Base-by-base conservation (phyloP, 129 eudicot species). In the Pseudognaphalium luteoalbum region DNA sequence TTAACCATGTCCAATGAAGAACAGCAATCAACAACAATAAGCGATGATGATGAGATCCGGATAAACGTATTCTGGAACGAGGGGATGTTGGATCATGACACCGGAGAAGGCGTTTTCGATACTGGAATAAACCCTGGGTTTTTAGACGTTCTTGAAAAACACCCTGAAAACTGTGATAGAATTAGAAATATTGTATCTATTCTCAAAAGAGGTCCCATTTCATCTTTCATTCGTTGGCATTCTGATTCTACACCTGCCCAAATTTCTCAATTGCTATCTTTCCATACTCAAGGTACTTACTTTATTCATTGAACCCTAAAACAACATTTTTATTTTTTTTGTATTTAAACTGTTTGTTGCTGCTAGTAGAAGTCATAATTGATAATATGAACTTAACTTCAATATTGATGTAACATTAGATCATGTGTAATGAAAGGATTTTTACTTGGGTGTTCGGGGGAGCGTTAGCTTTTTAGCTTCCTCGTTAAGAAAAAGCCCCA, bases 161-260 rank as follows among this genome's bases (percentile, higher is more conserved):
- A 94, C 87, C 97, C 97, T 14, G 99, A 91, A 64, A 94, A 89
- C 77, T 66, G 89, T 7, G 96, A 89, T 65, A 84, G 99, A 83
- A 57, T 94, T 73, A 77, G 68, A 72, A 94, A 94, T 82, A 94
- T 94, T 86, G 72, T 94, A 21, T 94, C 99, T 17, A 87, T 94
- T 63, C 96, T 94, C 63, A 86, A 81, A 81, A 79, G 92, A 79
- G 99, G 96, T 54, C 97, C 99, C 1, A 86, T 94, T 78, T 70
- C 99, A 1, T 86, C 96, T 50, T 87, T 78, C 42, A 62, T 94
- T 73, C 89, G 89, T 14, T 94, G 97, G 96, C 96, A 87, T 68
- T 69, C 77, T 3, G 62, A 74, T 3, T 94, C 97, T 20, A 74
- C 68, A n/a, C 85, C 92, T 76, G 97, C 99, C 20, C 81, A 74